These are phyloP conservation scores for Epichloe gansuensis DNA, from an alignment of 2,329 filamentous ascomycete genomes.

Conservation along the genomic window DNA sequence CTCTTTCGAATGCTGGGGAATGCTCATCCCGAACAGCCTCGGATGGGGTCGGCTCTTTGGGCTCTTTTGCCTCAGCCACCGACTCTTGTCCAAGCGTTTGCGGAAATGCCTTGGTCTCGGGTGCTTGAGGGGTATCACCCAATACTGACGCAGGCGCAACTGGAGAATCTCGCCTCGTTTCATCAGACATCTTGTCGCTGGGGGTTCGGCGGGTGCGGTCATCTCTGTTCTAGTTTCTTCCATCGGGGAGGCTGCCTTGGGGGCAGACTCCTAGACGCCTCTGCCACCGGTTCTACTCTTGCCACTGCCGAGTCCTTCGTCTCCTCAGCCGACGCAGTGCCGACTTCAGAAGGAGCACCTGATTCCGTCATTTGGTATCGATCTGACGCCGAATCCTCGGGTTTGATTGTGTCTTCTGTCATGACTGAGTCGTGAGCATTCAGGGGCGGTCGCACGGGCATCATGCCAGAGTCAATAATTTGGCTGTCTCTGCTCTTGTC, in stretches of 20 bases:
- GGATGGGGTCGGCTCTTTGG: not conserved
- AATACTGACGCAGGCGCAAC: not conserved
- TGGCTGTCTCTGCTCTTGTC: constrained; percentile 17
- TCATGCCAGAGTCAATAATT: constrained; percentile 10
- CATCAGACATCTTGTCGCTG: not conserved
- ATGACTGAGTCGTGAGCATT: constrained; percentile 21
- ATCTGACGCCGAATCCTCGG: constrained; percentile 26
- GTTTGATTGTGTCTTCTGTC: constrained; percentile 26
- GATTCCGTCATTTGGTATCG: constrained; percentile 18
- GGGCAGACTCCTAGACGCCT: not conserved
- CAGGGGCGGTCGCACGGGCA: constrained; percentile 12
- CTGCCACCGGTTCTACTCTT: constrained; percentile 2
- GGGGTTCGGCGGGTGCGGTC: not conserved
- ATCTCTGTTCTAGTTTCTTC: not conserved
- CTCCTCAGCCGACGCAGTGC: constrained; percentile 13
- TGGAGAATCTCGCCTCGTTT: not conserved
- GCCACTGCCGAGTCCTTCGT: constrained; percentile 8
- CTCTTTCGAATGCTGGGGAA: not conserved
- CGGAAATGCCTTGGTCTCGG: not conserved
- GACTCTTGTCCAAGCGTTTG: not conserved
- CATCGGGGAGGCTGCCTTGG: constrained; percentile 12
- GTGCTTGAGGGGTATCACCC: not conserved
- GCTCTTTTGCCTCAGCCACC: not conserved
- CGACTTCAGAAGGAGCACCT: constrained; percentile 16
- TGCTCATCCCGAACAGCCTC: not conserved